Percentiles rank a stretch among this genome's conserved stretches.
Evolutionary conservation across 2,329 filamentous ascomycete species (phyloP).

Genomic region (Fusarium poae): DNA sequence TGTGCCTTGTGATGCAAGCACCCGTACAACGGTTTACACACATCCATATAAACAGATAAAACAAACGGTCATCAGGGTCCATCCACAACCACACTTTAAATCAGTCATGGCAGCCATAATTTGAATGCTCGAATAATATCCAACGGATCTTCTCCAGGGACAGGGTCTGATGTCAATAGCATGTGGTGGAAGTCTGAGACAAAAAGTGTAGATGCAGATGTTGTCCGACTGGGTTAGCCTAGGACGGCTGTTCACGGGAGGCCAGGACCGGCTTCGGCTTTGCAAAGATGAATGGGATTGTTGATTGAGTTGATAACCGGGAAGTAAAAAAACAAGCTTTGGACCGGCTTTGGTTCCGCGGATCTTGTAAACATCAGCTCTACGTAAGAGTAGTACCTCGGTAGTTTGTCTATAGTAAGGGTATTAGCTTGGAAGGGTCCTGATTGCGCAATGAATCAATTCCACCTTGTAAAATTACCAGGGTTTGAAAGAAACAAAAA

Average conservation of each 20-base stretch:
- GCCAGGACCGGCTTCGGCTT: constrained; percentile 17
- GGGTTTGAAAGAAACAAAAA: constrained; percentile 1
- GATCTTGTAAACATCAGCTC: constrained; percentile 5
- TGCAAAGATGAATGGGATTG: constrained; percentile 3
- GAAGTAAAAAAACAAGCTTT: constrained; percentile 35
- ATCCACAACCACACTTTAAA: constrained; percentile 37
- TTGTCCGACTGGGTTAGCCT: constrained; percentile 5
- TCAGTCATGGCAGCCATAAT: constrained; percentile 1
- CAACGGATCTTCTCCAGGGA: constrained; percentile 17
- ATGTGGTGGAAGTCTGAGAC: constrained; percentile 44
- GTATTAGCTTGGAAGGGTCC: background rate
- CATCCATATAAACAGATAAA: background rate
- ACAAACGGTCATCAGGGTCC: constrained; percentile 36
- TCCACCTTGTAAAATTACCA: background rate
- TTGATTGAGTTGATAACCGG: constrained; percentile 6
- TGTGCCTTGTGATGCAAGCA: constrained; percentile 13
- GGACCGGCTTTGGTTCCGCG: constrained; percentile 17
- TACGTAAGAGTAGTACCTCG: background rate
- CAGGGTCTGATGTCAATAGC: constrained; percentile 39
- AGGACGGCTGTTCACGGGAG: constrained; percentile 27
- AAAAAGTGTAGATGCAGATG: constrained; percentile 15
- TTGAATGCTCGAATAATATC: constrained; percentile 3
- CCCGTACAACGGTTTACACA: background rate
- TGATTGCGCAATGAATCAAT: constrained; percentile 3
- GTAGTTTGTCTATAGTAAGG: background rate